Conservation (phyloP, 1,284 basidiomycete species). For the Trametes sp. region DNA sequence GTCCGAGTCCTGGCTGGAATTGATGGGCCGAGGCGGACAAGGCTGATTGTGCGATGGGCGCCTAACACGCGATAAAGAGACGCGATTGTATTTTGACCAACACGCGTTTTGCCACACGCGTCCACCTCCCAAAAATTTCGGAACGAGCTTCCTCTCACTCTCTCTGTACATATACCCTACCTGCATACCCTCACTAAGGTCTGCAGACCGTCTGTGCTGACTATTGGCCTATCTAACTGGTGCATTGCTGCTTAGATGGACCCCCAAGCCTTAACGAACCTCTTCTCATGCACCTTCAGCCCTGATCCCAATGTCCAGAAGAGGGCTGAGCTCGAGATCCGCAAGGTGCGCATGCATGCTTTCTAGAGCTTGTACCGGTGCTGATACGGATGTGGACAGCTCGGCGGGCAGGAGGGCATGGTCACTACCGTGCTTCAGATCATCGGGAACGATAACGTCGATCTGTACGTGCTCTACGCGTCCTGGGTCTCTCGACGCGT, state of each 20-base stretch:
- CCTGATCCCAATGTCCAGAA: constrained; percentile 88
- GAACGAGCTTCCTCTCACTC: constrained; percentile 25
- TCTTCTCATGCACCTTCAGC: constrained; percentile 82
- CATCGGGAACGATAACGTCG: constrained; percentile 76
- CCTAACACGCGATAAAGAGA: constrained; percentile 29
- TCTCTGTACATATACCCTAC: constrained; percentile 33
- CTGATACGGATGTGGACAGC: constrained; percentile 48
- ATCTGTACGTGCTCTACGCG: constrained; percentile 70
- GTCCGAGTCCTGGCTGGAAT: background rate
- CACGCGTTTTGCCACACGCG: constrained; percentile 33
- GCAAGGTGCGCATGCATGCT: constrained; percentile 61
- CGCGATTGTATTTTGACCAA: constrained; percentile 25
- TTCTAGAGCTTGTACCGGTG: background rate
- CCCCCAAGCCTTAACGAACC: constrained; percentile 74
- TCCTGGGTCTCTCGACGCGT: constrained; percentile 33
- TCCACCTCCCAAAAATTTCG: constrained; percentile 33
- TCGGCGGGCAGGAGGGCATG: constrained; percentile 81
- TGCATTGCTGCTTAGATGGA: constrained; percentile 61
- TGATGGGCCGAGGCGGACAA: constrained; percentile 9
- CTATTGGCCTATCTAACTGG: background rate
- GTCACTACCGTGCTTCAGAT: constrained; percentile 82
- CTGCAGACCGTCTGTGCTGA: background rate
- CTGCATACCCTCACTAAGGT: constrained; percentile 21
- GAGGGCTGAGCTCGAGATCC: constrained; percentile 82
- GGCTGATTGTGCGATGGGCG: constrained; percentile 21